Conservation (phyloP, 352 stramenopile genomes). For the Globisporangium paddicum region DNA sequence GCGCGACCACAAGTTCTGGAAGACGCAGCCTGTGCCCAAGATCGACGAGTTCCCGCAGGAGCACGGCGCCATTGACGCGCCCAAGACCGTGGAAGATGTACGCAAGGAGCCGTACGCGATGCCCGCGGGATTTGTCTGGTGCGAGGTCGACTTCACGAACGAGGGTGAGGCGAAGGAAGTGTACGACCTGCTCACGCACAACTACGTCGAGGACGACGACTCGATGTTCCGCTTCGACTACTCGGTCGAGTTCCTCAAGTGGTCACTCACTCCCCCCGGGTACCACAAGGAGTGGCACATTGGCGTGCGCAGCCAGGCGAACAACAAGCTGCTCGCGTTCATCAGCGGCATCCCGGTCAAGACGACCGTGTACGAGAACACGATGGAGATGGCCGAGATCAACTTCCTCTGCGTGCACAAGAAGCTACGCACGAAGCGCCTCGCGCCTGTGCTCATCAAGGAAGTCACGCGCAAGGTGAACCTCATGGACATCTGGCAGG, state of each 20-base stretch:
- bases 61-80: slow-evolving; percentile 91
- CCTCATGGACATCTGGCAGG: slow-evolving; percentile 90
- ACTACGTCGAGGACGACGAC: slow-evolving; percentile 99
- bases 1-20: slow-evolving; percentile 88
- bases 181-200: slow-evolving; percentile 95
- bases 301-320: slow-evolving; percentile 91
- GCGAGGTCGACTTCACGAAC: slow-evolving; percentile 86
- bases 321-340: slow-evolving; percentile 95
- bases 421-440: slow-evolving; percentile 93
- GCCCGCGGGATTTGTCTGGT: slow-evolving; percentile 95
- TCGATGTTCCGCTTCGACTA: slow-evolving; percentile 96
- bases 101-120: slow-evolving; percentile 94
- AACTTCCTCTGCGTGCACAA: slow-evolving; percentile 99
- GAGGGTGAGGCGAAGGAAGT: slow-evolving; percentile 83
- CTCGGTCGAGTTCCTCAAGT: slow-evolving; percentile 77
- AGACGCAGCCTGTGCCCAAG: slow-evolving; percentile 83
- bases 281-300: slow-evolving; percentile 94
- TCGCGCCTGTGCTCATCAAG: slow-evolving; percentile 99
- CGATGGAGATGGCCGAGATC: slow-evolving; percentile 90
- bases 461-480: slow-evolving; percentile 99
- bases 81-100: slow-evolving; percentile 90
- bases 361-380: slow-evolving; percentile 53
- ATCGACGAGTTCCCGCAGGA: slow-evolving; percentile 62
- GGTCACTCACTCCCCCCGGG: slow-evolving; percentile 92
- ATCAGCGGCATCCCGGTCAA: slow-evolving; percentile 95